Base-by-base conservation (phyloP, 495 filamentous ascomycete genomes). In the Penicillium steckii region DNA sequence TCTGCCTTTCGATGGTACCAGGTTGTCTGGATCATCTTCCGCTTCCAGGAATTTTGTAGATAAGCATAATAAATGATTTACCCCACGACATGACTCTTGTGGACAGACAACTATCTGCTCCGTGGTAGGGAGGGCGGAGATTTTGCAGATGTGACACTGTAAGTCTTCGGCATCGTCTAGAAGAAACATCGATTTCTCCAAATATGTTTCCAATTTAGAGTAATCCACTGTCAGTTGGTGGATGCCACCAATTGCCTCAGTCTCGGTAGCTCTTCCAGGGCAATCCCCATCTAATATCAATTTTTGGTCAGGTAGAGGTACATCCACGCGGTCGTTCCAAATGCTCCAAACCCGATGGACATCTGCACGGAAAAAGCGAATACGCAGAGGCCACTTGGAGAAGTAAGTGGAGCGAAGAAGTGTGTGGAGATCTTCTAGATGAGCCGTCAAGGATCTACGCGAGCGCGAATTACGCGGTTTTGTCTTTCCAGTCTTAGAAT, bases 391-490 rank as follows among this genome's bases (percentile, higher is more conserved):
- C 91, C 90, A 95, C 22, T 79, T 70, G 8, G 69, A 64, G 63
- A 98, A 97, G 57, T 86, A 89, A 3, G 80, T 77, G 6, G 89
- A 88, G 1, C 88, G 79, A 6, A 97, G 75, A 0, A 98, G 75
- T 0, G 90, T 75, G 62, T 95, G 87, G 15, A 98, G 69, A 57
- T 91, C 90, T 1, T 83, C 82, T 23, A 96, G 56, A 18, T 86
- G 80, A 15, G 82, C 83, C 2, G 62, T 74, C 32, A 94, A 57
- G 4, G 77, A 86, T 46, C 78, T 72, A 7, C 71, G 69, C 3
- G 87, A 83, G 17, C 85, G 79, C 19, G 64, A 60, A 42, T 61
- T 56, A 46, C 61, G 64, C n/a, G 60, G 32, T 29, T 62, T 67
- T 2, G 54, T 45, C 38, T 64, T 64, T 9, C 50, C 55, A 48